These are phyloP conservation scores for Boechera divaricarpa DNA, from an alignment of 345 rosid species.

Conservation along the genomic window DNA sequence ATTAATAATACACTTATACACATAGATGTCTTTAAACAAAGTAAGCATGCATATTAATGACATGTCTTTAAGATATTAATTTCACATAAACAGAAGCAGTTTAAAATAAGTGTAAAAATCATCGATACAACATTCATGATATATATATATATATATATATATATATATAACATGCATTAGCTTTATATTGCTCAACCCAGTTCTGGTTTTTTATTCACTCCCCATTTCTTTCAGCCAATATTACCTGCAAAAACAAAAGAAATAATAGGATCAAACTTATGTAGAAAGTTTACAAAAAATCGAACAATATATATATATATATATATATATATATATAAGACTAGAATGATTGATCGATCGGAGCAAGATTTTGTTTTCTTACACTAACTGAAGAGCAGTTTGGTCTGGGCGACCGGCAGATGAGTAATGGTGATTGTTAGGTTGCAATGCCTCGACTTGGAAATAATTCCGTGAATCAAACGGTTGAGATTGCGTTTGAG, in stretches of 20 bases:
- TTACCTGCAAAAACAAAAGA: conserved; percentile 37
- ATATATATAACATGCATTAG: conserved; percentile 24
- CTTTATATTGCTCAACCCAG: conserved; percentile 40
- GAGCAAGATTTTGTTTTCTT: conserved; percentile 38
- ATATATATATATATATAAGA: neutral
- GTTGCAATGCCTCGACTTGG: conserved; percentile 82
- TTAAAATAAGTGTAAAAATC: conserved; percentile 27
- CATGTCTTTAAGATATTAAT: conserved; percentile 27
- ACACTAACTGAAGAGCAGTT: conserved; percentile 88
- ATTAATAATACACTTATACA: conserved; percentile 21
- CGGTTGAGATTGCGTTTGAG: conserved; percentile 51
- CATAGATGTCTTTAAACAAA: conserved; percentile 26
- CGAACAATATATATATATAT: no score
- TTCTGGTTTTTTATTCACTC: conserved; percentile 43
- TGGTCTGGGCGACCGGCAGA: conserved; percentile 58
- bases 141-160: conserved; percentile 12
- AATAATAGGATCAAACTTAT: neutral
- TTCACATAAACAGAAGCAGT: conserved; percentile 33
- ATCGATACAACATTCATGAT: conserved; percentile 28
- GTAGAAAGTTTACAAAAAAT: neutral
- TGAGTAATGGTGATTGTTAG: conserved; percentile 61
- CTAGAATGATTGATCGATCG: neutral
- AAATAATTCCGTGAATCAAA: conserved; percentile 79
- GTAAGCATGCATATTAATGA: conserved; percentile 24
- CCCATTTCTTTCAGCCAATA: conserved; percentile 25